Conservation (phyloP, 148 eudicot genomes). For the Limonium bicolor region DNA sequence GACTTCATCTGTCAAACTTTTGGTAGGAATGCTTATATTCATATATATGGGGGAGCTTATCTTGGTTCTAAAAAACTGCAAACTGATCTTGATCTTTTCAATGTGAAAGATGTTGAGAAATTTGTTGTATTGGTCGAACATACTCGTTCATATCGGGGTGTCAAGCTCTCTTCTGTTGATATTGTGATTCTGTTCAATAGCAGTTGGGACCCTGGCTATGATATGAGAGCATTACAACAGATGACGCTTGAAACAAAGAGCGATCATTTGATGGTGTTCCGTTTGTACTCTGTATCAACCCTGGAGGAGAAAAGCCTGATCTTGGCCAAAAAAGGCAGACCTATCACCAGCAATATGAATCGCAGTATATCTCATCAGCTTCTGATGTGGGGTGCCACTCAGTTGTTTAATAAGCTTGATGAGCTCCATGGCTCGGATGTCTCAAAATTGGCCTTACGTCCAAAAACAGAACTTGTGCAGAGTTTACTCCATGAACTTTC, state of each 20-base stretch:
- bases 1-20: conserved; percentile 48
- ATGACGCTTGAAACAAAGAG: conserved; percentile 34
- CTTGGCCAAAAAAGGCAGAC: conserved; percentile 30
- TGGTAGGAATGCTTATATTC: conserved; percentile 53
- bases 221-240: conserved; percentile 38
- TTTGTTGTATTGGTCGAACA: conserved; percentile 62
- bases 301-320: conserved; percentile 57
- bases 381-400: conserved; percentile 62
- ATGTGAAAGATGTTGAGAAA: conserved; percentile 37
- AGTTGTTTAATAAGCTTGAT: conserved; percentile 38
- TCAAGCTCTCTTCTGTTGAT: conserved; percentile 53
- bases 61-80: conserved; percentile 34
- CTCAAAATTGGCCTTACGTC: conserved; percentile 9
- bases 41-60: conserved; percentile 26
- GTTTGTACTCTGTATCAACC: conserved; percentile 46
- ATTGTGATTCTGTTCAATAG: conserved; percentile 49
- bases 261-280: conserved; percentile 50
- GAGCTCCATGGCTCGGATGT: conserved; percentile 23
- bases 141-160: conserved; percentile 32
- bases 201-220: conserved; percentile 55
- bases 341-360: conserved; percentile 27
- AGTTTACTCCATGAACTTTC: conserved; percentile 38
- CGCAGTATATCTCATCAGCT: conserved; percentile 21
- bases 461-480: conserved; percentile 13
- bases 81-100: conserved; percentile 49